A percentile compares a stretch with the other conserved stretches of the same genome.
Evolutionary conservation across 2,329 filamentous ascomycete species (phyloP).

Genomic region (Corynespora cassiicola): DNA sequence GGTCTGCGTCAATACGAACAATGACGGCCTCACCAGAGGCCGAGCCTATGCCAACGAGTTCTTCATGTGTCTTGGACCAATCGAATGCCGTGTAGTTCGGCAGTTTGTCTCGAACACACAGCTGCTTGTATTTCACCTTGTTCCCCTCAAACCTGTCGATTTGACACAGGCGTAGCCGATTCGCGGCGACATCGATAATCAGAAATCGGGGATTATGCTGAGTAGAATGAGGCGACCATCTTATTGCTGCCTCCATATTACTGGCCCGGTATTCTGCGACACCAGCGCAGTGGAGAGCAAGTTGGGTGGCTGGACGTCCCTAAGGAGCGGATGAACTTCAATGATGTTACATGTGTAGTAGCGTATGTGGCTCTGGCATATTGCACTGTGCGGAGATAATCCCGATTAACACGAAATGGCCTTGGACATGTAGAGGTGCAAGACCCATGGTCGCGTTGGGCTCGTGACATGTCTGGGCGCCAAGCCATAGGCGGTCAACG

Average conservation of each 20-base stretch:
- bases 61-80: constrained; percentile 67
- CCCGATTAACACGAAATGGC: too few relatives aligned
- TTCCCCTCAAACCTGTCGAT: constrained; percentile 47
- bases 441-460: constrained; percentile 9
- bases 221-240: constrained; percentile 67
- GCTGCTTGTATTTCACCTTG: constrained; percentile 58
- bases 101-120: constrained; percentile 61
- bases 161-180: constrained; percentile 64
- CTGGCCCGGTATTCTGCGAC: constrained; percentile 11
- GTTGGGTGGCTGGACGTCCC: not conserved
- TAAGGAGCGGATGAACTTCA: too few relatives aligned
- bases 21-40: constrained; percentile 77
- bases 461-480: constrained; percentile 29
- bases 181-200: constrained; percentile 66
- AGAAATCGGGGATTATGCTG: constrained; percentile 62
- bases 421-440: too few relatives aligned
- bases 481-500: constrained; percentile 22
- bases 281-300: constrained; percentile 1
- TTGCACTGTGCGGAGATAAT: too few relatives aligned
- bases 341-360: too few relatives aligned
- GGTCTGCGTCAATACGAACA: constrained; percentile 72
- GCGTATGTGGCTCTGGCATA: too few relatives aligned
- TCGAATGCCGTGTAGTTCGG: constrained; percentile 70
- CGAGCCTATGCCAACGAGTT: constrained; percentile 77
- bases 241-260: constrained; percentile 66